Evolutionary conservation across 352 stramenopile genomes (phyloP).

Genomic region (Aphanomyces cochlioides): DNA sequence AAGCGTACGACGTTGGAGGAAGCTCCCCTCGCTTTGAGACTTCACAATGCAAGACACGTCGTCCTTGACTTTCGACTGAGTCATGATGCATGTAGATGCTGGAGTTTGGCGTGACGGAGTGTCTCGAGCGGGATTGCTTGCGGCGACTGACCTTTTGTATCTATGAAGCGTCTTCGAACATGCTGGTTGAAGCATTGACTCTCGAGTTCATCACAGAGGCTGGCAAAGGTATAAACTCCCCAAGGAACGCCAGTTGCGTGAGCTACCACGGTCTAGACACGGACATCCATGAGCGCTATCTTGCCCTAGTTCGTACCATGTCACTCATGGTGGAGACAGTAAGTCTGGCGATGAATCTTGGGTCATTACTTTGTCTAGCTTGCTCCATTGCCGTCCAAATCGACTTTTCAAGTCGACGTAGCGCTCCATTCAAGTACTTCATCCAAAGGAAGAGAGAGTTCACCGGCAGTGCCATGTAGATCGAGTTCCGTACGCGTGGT

Average conservation of each 20-base stretch:
- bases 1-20: neutral
- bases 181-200: neutral
- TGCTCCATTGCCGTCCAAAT: neutral
- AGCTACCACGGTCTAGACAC: neutral
- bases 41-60: conserved; percentile 17
- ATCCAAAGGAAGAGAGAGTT: neutral
- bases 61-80: neutral
- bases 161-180: neutral
- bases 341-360: neutral
- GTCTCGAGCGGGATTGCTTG: conserved; percentile 16
- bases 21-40: neutral
- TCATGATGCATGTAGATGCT: conserved; percentile 14
- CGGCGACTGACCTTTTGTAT: neutral
- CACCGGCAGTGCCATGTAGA: neutral
- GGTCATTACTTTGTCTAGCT: neutral
- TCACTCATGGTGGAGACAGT: conserved; percentile 1
- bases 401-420: conserved; percentile 1
- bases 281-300: conserved; percentile 4
- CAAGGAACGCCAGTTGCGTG: neutral
- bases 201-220: neutral
- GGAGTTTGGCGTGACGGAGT: conserved; percentile 26
- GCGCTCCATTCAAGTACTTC: conserved; percentile 1
- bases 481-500: conserved; percentile 1
- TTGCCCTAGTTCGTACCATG: neutral
- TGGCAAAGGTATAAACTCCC: neutral